Conservation (phyloP, 257 asterid species). For the Ophiorrhiza pumila region DNA sequence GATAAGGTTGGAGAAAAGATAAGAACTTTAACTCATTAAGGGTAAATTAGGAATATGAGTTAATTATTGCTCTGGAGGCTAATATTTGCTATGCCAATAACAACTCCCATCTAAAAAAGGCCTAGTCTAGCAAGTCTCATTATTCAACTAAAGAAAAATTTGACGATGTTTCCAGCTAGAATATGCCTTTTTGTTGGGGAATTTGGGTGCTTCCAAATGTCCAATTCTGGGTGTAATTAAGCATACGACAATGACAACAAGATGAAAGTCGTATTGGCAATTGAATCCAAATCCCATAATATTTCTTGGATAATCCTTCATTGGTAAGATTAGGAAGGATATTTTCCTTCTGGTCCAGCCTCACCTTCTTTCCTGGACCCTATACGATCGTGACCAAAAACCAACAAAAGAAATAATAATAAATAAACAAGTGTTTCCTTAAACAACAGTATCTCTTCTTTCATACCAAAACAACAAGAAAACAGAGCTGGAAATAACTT, state of each 20-base stretch:
- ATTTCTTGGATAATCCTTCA: not conserved
- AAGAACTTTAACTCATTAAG: too few relatives aligned
- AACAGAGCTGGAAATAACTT: too few relatives aligned
- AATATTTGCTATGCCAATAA: too few relatives aligned
- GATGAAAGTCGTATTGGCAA: not conserved
- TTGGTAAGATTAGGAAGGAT: not conserved
- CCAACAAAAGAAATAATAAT: too few relatives aligned
- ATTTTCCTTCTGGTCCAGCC: not conserved
- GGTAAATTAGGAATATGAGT: too few relatives aligned
- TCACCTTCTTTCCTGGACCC: not conserved
- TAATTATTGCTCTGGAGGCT: too few relatives aligned
- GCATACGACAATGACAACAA: not conserved
- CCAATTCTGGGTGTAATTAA: not conserved
- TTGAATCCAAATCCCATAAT: not conserved
- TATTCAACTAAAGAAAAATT: not conserved
- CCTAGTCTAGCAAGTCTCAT: not conserved
- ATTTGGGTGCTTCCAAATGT: not conserved
- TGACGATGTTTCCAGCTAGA: not conserved
- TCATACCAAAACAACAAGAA: too few relatives aligned
- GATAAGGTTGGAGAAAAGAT: too few relatives aligned
- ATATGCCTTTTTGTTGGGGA: not conserved
- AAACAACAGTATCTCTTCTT: too few relatives aligned
- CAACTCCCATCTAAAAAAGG: too few relatives aligned
- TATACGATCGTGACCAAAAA: not conserved
- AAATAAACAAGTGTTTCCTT: too few relatives aligned